These are phyloP conservation scores for Penstemon davidsonii DNA, from an alignment of 257 asterid species.

Conservation along the genomic window DNA sequence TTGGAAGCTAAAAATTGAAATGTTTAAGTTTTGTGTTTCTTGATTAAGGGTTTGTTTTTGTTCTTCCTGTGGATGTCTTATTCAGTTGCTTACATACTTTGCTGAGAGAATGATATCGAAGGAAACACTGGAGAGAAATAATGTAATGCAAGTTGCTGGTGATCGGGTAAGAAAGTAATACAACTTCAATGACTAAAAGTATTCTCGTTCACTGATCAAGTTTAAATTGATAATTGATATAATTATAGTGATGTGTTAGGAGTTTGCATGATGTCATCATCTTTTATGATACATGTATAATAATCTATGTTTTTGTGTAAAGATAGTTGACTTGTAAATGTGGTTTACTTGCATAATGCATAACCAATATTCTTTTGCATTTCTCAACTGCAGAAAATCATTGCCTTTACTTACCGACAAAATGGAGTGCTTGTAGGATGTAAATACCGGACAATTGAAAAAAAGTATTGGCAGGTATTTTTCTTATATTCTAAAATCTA, in stretches of 20 bases:
- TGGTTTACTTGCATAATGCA: not conserved
- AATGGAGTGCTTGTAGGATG: slow-evolving; percentile 67
- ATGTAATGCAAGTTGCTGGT: slow-evolving; percentile 69
- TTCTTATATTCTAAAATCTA: too few relatives aligned
- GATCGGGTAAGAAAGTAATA: slow-evolving; percentile 46
- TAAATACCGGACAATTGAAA: slow-evolving; percentile 65
- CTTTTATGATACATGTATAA: not conserved
- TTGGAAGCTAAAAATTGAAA: not conserved
- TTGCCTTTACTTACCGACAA: slow-evolving; percentile 69
- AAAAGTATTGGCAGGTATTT: slow-evolving; percentile 79
- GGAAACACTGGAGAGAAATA: slow-evolving; percentile 61
- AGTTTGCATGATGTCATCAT: slow-evolving; percentile 11
- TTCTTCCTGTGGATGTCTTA: not conserved
- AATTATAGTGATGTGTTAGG: not conserved
- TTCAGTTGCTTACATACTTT: slow-evolving; percentile 66
- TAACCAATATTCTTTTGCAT: slow-evolving; percentile 14
- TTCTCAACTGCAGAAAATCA: slow-evolving; percentile 50
- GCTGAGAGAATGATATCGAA: slow-evolving; percentile 71
- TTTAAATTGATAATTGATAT: not conserved
- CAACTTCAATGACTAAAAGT: not conserved
- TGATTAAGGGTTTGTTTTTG: not conserved
- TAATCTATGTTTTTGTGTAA: not conserved
- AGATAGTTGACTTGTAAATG: not conserved
- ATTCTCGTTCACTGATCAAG: not conserved
- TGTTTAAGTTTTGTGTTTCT: not conserved